Base-by-base conservation (phyloP, 768 basidiomycete genomes). In the Boletus rubescentipes region DNA sequence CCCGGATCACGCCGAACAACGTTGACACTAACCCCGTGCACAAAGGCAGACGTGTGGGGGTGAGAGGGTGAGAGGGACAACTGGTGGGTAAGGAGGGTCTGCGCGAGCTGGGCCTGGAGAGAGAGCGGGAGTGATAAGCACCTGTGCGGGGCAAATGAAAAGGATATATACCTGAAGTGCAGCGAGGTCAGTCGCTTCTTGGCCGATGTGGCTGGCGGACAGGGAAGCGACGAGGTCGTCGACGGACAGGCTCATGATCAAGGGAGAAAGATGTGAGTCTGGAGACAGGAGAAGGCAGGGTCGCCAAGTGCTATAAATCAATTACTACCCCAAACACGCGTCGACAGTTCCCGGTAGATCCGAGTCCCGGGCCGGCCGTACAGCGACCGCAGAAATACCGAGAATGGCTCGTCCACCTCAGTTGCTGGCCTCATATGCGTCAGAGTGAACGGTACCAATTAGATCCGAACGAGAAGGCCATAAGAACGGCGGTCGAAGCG, bases 211-310 rank as follows among this genome's bases (percentile, higher is more conserved):
- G 64, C 72, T 77, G 2, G 73, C 61, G 39, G 67, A 72, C 61
- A 80, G 58, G 11, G 78, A 79, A 20, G 78, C 71, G 49, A 80
- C 74, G 62, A 80, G 80, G 71, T 80, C 79, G 64, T 80, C 79
- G 35, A 80, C 70, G 42, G 79, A 74, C 53, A 77, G 44, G 58
- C 69, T 77, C 79, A 80, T 81, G 54, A 53, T 61, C 47, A 47
- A n/a, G 36, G 54, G 41, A 31, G 20, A 30, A 35, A 23, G 20
- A 44, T 34, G 21, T 2, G 36, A 26, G 53, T 41, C 10, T 41
- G 14, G 52, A 51, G 40, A 54, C 57, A 63, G 47, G 58, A 50
- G 37, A 57, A 41, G 41, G 45, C 46, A 56, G 59, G 49, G 43
- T 42, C 57, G 36, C 57, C 36, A 39, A 23, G 34, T 34, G 31